A percentile compares a stretch with the other conserved stretches of the same genome.
These are phyloP conservation scores for Voacanga thouarsii DNA, from an alignment of 257 asterid genomes.

Conservation along the genomic window DNA sequence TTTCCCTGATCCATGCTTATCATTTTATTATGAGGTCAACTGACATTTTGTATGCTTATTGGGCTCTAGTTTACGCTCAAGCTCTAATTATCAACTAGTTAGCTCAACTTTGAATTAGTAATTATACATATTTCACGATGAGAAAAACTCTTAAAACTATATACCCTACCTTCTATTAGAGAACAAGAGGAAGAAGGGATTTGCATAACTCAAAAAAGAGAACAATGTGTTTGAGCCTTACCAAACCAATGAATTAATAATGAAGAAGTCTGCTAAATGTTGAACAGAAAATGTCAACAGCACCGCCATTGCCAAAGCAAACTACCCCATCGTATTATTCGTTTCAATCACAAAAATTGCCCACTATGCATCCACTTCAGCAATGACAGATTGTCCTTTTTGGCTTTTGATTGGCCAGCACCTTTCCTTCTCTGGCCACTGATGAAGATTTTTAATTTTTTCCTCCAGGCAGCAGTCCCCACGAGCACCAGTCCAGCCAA, in stretches of 20 bases:
- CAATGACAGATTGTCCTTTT: constrained; percentile 52
- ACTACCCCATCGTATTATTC: constrained; percentile 7
- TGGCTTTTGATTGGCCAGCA: constrained; percentile 41
- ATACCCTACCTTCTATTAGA: background rate
- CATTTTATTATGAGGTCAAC: background rate
- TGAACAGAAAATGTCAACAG: constrained; percentile 19
- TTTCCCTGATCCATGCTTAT: background rate
- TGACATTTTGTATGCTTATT: background rate
- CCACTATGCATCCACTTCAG: constrained; percentile 16
- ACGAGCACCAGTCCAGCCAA: constrained; percentile 53
- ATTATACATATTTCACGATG: too few species aligned
- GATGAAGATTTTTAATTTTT: constrained; percentile 24
- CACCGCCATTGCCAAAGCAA: constrained; percentile 21
- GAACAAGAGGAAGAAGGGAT: background rate
- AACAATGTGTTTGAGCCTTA: background rate
- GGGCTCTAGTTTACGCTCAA: background rate
- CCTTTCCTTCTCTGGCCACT: constrained; percentile 10
- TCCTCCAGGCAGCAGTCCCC: constrained; percentile 34
- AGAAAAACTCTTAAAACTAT: too few species aligned
- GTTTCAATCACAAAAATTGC: background rate
- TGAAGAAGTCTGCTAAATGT: background rate
- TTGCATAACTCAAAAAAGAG: background rate
- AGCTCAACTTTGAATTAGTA: too few species aligned
- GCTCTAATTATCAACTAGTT: too few species aligned
- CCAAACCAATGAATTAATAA: background rate